These are phyloP conservation scores for Kodamaea fungicola DNA, from an alignment of 1,139 yeast species.

Conservation along the genomic window DNA sequence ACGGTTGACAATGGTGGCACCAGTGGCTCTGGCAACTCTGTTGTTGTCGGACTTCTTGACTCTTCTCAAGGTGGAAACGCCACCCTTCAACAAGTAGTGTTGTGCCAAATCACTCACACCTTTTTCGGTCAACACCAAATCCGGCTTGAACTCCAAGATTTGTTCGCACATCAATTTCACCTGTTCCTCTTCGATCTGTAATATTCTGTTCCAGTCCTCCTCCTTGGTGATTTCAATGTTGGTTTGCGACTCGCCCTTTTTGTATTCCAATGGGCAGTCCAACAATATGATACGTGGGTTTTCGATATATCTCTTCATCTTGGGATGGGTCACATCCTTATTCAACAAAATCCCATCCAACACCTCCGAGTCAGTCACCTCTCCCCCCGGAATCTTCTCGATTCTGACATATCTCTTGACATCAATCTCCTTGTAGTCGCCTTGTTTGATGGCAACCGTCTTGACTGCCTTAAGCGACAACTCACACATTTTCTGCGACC, in stretches of 20 bases:
- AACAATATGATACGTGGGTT: slow-evolving; percentile 85
- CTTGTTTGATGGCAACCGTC: slow-evolving; percentile 69
- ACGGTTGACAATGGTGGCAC: slow-evolving; percentile 95
- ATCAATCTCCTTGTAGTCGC: slow-evolving; percentile 81
- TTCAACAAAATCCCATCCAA: slow-evolving; percentile 89
- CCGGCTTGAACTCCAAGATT: slow-evolving; percentile 83
- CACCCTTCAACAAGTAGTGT: slow-evolving; percentile 90
- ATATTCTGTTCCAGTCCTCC: slow-evolving; percentile 92
- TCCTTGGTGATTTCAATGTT: slow-evolving; percentile 96
- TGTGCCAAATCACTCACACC: slow-evolving; percentile 98
- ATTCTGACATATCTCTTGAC: slow-evolving; percentile 89
- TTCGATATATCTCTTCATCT: slow-evolving; percentile 85
- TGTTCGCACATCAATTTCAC: slow-evolving; percentile 84
- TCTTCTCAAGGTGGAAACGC: slow-evolving; percentile 89
- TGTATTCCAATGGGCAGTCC: slow-evolving; percentile 97
- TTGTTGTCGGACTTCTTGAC: slow-evolving; percentile 95
- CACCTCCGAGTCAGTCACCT: slow-evolving; percentile 82
- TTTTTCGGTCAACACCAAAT: slow-evolving; percentile 93
- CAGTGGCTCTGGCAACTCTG: slow-evolving; percentile 95
- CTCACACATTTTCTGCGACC: slow-evolving; percentile 91
- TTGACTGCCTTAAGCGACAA: slow-evolving; percentile 86
- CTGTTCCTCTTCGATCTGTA: slow-evolving; percentile 98
- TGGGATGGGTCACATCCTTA: slow-evolving; percentile 97
- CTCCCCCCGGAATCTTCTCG: slow-evolving; percentile 98
- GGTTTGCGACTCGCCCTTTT: slow-evolving; percentile 98